Evolutionary conservation across 1,284 basidiomycete species (phyloP).

Genomic region (Puccinia brachypodii): DNA sequence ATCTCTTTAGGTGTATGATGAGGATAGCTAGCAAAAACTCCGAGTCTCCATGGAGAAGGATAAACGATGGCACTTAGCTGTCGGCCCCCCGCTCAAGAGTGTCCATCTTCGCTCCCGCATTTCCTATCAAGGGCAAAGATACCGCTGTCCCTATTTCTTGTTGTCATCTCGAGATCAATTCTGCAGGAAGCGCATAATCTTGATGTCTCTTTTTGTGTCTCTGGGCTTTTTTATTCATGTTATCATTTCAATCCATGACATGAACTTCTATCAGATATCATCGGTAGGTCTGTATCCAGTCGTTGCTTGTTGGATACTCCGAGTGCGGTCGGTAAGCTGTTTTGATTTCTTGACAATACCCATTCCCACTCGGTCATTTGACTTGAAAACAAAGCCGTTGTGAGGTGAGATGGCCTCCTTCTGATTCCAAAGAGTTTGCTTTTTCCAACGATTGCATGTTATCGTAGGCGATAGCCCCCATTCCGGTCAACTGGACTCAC

Average conservation of each 20-base stretch:
- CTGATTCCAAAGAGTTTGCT: background rate
- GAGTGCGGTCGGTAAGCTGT: background rate
- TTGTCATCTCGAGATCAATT: too few species aligned
- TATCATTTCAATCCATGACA: background rate
- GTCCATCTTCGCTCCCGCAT: too few species aligned
- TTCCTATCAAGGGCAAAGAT: too few species aligned
- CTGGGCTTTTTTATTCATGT: background rate
- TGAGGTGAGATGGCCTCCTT: background rate
- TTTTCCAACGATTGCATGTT: background rate
- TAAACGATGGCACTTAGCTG: too few species aligned
- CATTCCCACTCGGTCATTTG: too few species aligned
- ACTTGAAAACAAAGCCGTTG: too few species aligned
- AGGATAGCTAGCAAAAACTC: too few species aligned
- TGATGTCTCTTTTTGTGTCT: background rate
- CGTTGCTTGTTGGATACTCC: background rate
- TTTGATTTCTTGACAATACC: too few species aligned
- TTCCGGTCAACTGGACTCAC: background rate
- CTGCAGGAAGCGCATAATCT: too few species aligned
- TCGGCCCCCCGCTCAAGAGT: too few species aligned
- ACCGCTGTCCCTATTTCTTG: too few species aligned
- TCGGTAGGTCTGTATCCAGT: background rate
- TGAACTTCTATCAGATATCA: constrained; percentile 1
- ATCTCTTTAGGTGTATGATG: background rate
- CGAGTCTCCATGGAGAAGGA: background rate
- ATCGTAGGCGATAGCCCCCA: background rate